Percentiles rank a stretch among this genome's conserved stretches.
Evolutionary conservation across 2,329 filamentous ascomycete species (phyloP).

Genomic region (Polytolypa hystricis): DNA sequence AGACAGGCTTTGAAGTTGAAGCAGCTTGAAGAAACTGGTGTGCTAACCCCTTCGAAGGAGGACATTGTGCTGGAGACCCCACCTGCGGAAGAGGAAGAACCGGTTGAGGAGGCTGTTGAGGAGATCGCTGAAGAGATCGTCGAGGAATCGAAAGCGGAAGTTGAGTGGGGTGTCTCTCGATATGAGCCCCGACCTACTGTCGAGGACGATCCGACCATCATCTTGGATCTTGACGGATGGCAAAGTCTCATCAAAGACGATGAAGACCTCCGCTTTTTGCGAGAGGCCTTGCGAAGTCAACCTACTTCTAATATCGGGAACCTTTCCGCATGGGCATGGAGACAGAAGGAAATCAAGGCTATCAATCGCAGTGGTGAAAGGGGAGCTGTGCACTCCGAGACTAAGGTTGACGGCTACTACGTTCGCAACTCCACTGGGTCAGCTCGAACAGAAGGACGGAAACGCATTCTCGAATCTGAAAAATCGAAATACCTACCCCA

Average conservation of each 20-base stretch:
- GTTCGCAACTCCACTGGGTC: slow-evolving; percentile 76
- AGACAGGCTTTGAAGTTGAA: slow-evolving; percentile 43
- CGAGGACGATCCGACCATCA: slow-evolving; percentile 51
- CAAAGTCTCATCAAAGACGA: slow-evolving; percentile 58
- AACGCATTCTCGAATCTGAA: slow-evolving; percentile 92
- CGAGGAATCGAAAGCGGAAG: slow-evolving; percentile 35
- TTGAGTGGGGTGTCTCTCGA: slow-evolving; percentile 51
- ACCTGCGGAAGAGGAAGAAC: slow-evolving; percentile 12
- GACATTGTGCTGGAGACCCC: slow-evolving; percentile 6
- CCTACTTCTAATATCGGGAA: slow-evolving; percentile 43
- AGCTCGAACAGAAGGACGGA: slow-evolving; percentile 83
- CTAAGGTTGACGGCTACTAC: slow-evolving; percentile 58
- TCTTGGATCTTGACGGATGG: slow-evolving; percentile 61
- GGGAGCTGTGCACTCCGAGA: slow-evolving; percentile 42
- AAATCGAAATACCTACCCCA: slow-evolving; percentile 98
- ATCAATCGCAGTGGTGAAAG: slow-evolving; percentile 49
- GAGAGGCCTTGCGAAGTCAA: slow-evolving; percentile 39
- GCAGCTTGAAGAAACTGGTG: slow-evolving; percentile 9
- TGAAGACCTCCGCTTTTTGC: slow-evolving; percentile 51
- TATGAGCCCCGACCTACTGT: slow-evolving; percentile 52
- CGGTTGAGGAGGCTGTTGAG: slow-evolving; percentile 6
- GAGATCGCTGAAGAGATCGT: slow-evolving; percentile 11
- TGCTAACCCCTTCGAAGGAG: slow-evolving; percentile 4
- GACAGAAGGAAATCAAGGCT: slow-evolving; percentile 60
- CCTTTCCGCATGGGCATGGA: slow-evolving; percentile 55